These are phyloP conservation scores for Primulina huaijiensis DNA, from an alignment of 257 asterid genomes.

Conservation along the genomic window DNA sequence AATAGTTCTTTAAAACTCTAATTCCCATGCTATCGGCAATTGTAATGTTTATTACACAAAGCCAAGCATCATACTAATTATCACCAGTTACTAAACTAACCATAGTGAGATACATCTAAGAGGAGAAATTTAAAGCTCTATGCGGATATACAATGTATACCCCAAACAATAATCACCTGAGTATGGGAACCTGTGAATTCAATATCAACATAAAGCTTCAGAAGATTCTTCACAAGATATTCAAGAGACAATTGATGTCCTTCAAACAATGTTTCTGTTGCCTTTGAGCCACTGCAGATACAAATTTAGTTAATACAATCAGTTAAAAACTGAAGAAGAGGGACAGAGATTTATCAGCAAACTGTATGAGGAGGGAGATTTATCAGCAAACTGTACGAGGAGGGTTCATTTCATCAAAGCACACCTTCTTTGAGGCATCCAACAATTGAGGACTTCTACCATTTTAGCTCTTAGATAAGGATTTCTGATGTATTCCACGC, in stretches of 20 bases:
- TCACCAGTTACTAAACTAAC: too few relatives aligned
- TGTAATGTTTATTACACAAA: too few relatives aligned
- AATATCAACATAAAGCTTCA: slow-evolving; percentile 93
- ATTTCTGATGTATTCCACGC: slow-evolving; percentile 85
- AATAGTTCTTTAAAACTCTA: not conserved
- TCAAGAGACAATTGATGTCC: slow-evolving; percentile 89
- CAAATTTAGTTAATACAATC: slow-evolving; percentile 14
- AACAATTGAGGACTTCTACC: slow-evolving; percentile 97
- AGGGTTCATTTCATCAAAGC: slow-evolving; percentile 7
- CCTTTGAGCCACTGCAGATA: slow-evolving; percentile 74
- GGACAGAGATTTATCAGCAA: slow-evolving; percentile 5
- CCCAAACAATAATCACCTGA: slow-evolving; percentile 57
- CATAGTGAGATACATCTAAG: too few relatives aligned
- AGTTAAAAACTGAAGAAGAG: not conserved
- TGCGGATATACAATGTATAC: slow-evolving; percentile 6
- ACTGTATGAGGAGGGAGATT: slow-evolving; percentile 3
- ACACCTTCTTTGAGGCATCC: slow-evolving; percentile 97
- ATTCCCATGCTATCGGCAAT: not conserved
- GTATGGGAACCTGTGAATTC: slow-evolving; percentile 99
- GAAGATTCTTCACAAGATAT: slow-evolving; percentile 81
- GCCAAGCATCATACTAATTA: too few relatives aligned
- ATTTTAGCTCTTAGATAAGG: slow-evolving; percentile 97
- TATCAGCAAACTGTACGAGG: not conserved
- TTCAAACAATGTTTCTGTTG: slow-evolving; percentile 75
- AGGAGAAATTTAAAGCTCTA: not conserved